Base-by-base conservation (phyloP, 2,329 filamentous ascomycete genomes). In the Anisogramma anomala region DNA sequence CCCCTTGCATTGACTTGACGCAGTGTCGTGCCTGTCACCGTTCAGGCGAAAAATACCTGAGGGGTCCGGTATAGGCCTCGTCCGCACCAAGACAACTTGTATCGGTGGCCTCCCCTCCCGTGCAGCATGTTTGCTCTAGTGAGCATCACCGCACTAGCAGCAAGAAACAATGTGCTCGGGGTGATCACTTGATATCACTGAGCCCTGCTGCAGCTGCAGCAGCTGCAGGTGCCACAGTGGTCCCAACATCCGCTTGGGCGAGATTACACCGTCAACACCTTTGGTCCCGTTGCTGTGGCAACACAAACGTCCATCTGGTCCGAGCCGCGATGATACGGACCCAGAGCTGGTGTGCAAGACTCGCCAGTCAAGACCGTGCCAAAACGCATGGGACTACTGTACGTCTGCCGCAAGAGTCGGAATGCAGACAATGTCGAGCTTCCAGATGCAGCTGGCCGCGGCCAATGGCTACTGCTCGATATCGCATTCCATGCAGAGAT, bases 251-350 rank as follows among this genome's bases (percentile, higher is more conserved):
- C 6, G 13, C 8, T 20, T 15, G 19, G 22, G 15, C 15, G 26
- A 33, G 15, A 53, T 53, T 64, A 63, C 61, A 62, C 61, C 61
- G 64, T 58, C 62, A 64, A 64, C 59, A 56, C 54, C 59, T 54
- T 56, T 48, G 52, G 51, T 52, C 57, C 55, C 59, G 53, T 50
- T 48, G 50, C 32, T 41, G 48, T 51, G 36, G 43, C 45, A 43
- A 43, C 46, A 50, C 44, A 52, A 50, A 51, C 48, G 48, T 46
- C 49, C 41, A 53, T 52, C 51, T 48, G 48, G 40, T 48, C 50
- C 38, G 37, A 46, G 34, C 50, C 50, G 54, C 52, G 47, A 44
- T 51, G n/a, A n/a, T n/a, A n/a, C n/a, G n/a, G n/a, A n/a, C n/a
- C n/a, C n/a, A n/a, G n/a, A n/a, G n/a, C n/a, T n/a, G n/a, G n/a